These are phyloP conservation scores for Pseudogymnoascus sp. DNA, from an alignment of 2,329 filamentous ascomycete species.

Conservation along the genomic window DNA sequence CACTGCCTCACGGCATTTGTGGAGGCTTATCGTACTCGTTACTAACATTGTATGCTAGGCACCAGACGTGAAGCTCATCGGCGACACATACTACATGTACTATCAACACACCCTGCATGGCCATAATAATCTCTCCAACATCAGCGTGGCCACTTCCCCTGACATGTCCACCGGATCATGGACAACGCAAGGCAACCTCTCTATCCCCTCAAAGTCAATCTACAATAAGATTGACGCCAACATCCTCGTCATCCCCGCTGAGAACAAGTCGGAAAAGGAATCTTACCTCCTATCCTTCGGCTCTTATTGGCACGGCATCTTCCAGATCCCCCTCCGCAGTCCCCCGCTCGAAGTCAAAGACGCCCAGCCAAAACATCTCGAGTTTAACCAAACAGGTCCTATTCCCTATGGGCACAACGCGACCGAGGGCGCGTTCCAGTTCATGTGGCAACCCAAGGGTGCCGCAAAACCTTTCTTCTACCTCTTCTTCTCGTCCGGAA, in stretches of 20 bases:
- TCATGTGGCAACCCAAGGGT: constrained; percentile 29
- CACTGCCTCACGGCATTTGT: neutral
- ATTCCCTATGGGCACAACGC: constrained; percentile 51
- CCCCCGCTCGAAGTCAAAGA: constrained; percentile 27
- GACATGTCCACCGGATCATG: constrained; percentile 48
- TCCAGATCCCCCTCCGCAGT: constrained; percentile 46
- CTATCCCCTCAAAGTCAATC: constrained; percentile 42
- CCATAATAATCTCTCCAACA: constrained; percentile 41
- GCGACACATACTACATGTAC: constrained; percentile 53
- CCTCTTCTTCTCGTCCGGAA: constrained; percentile 54
- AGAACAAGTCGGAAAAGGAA: neutral
- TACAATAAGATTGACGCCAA: constrained; percentile 59
- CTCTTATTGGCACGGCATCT: constrained; percentile 62
- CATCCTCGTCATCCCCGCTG: constrained; percentile 37
- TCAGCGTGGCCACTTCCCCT: constrained; percentile 39
- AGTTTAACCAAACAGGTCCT: constrained; percentile 43
- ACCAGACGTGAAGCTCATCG: constrained; percentile 54
- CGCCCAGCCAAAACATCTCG: constrained; percentile 39
- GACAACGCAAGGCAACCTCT: constrained; percentile 51
- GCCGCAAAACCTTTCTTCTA: constrained; percentile 44
- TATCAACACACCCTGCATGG: constrained; percentile 52
- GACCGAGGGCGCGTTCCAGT: constrained; percentile 39
- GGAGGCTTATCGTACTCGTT: neutral
- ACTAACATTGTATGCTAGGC: constrained; percentile 37
- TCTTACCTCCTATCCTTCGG: constrained; percentile 53